Percentiles rank a stretch among this genome's conserved stretches.
Evolutionary conservation across 148 eudicot genomes (phyloP).

Genomic region (Camellia japonica): DNA sequence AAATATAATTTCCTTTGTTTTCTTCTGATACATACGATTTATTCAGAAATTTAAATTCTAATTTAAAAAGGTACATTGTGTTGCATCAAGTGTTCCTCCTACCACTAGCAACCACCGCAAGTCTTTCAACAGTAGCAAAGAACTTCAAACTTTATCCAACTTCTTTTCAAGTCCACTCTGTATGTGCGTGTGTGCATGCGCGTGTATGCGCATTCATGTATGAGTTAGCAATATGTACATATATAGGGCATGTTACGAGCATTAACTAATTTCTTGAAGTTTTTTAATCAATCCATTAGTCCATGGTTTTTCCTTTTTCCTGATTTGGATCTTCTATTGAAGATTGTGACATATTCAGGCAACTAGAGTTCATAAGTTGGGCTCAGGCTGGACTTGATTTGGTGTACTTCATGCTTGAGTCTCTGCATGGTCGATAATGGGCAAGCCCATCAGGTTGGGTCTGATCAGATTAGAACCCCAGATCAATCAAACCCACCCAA

Average conservation of each 20-base stretch:
- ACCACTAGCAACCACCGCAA: background rate
- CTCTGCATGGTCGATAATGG: background rate
- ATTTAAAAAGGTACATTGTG: background rate
- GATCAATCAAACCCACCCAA: background rate
- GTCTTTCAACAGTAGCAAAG: background rate
- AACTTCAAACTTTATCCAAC: background rate
- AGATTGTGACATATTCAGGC: background rate
- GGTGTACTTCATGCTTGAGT: background rate
- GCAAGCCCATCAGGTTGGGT: background rate
- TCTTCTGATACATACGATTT: background rate
- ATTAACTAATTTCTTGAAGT: background rate
- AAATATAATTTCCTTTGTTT: background rate
- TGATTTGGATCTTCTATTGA: background rate
- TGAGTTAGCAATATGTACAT: background rate
- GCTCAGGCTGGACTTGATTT: background rate
- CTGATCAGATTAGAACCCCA: background rate
- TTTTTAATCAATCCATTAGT: no score
- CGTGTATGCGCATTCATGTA: background rate
- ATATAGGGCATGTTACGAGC: background rate
- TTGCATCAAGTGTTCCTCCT: constrained; percentile 6
- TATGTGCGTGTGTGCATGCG: background rate
- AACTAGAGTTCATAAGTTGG: background rate
- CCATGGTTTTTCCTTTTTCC: background rate
- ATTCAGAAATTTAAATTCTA: background rate
- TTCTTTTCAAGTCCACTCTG: background rate